Conservation (phyloP, 768 basidiomycete genomes). For the Russula lepida region DNA sequence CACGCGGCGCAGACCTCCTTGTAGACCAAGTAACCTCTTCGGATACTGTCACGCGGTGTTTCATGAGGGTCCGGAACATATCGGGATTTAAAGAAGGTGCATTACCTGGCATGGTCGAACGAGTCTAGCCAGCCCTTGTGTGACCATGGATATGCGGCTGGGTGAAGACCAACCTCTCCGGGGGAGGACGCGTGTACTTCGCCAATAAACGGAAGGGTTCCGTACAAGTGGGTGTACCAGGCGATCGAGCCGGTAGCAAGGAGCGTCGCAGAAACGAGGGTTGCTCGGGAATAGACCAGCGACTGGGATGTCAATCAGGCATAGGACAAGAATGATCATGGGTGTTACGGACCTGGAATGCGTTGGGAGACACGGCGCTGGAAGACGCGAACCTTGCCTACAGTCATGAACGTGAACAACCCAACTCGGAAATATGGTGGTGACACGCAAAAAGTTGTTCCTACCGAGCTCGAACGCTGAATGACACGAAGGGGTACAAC, state of each 20-base stretch:
- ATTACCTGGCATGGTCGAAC: conserved; percentile 94
- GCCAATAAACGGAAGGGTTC: conserved; percentile 78
- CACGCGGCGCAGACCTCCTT: conserved; percentile 98
- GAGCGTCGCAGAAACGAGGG: conserved; percentile 66
- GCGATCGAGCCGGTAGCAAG: conserved; percentile 84
- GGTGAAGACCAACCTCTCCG: conserved; percentile 92
- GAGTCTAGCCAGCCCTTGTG: conserved; percentile 83
- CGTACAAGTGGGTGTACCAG: conserved; percentile 96
- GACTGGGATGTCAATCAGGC: conserved; percentile 35
- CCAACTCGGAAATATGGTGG: conserved; percentile 6
- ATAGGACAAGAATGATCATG: background rate
- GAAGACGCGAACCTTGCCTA: conserved; percentile 71
- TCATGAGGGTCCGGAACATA: conserved; percentile 11
- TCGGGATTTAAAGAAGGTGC: conserved; percentile 17
- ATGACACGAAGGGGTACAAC: conserved; percentile 34
- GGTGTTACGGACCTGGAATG: conserved; percentile 51
- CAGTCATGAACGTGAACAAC: conserved; percentile 25
- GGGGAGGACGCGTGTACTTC: conserved; percentile 90
- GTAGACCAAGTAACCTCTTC: conserved; percentile 94
- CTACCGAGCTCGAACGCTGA: conserved; percentile 45
- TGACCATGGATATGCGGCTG: conserved; percentile 80
- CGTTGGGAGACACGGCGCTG: conserved; percentile 43
- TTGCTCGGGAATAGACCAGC: conserved; percentile 58
- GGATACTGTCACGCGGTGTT: conserved; percentile 52
- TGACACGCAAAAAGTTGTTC: conserved; percentile 20